These are phyloP conservation scores for Candida glucosophila DNA, from an alignment of 1,139 yeast species.

Conservation along the genomic window DNA sequence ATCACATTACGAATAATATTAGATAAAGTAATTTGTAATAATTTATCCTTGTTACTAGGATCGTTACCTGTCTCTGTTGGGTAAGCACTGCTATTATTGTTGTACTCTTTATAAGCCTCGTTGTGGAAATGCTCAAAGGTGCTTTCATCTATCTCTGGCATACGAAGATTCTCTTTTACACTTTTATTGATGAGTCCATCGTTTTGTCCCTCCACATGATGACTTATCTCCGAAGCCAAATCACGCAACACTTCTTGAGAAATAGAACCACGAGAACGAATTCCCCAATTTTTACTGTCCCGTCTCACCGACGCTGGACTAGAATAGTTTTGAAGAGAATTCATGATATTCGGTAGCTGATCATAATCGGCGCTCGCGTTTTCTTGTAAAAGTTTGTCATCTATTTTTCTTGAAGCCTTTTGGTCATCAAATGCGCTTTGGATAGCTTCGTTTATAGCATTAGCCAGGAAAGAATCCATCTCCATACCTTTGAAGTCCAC, in stretches of 20 bases:
- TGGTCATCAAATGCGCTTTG: constrained; percentile 15
- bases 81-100: no score
- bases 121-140: constrained; percentile 31
- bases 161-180: constrained; percentile 9
- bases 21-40: constrained; percentile 18
- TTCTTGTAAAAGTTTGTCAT: constrained; percentile 1
- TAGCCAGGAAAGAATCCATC: constrained; percentile 18
- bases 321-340: no score
- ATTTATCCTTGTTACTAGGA: constrained; percentile 1
- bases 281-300: no score
- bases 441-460: constrained; percentile 27
- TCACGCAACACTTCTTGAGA: constrained; percentile 21
- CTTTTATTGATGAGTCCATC: constrained; percentile 7
- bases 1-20: constrained; percentile 18
- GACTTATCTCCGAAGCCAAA: constrained; percentile 25
- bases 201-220: constrained; percentile 24
- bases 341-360: no score
- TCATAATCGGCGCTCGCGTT: no score
- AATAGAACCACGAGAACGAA: constrained; percentile 5
- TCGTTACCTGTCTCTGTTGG: constrained; percentile 1
- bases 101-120: constrained; percentile 23
- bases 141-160: constrained; percentile 32
- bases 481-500: no score
- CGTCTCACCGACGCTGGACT: no score
- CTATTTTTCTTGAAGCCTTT: constrained; percentile 3